Percentiles rank a stretch among this genome's conserved stretches.
Evolutionary conservation across 2,329 filamentous ascomycete genomes (phyloP).

Genomic region (Talaromyces islandicus): DNA sequence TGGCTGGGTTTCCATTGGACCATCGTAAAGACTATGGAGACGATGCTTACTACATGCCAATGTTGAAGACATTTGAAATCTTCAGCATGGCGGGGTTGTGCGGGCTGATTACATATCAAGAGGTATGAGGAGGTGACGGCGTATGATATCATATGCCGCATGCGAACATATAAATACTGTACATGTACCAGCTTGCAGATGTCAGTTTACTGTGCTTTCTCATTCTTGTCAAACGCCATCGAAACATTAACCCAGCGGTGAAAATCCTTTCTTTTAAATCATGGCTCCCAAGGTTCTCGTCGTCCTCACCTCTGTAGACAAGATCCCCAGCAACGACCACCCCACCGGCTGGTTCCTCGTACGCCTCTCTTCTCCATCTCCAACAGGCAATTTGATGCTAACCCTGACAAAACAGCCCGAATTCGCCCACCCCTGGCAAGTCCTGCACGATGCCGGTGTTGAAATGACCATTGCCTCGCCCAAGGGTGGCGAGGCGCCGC

Average conservation of each 20-base stretch:
- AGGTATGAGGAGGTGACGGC: not conserved
- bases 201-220: not conserved
- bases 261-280: too few species aligned
- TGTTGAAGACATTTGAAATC: not conserved
- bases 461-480: constrained; percentile 57
- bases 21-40: not conserved
- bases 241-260: too few species aligned
- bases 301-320: constrained; percentile 60
- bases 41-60: not conserved
- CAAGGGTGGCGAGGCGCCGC: constrained; percentile 54
- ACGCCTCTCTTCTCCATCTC: constrained; percentile 15
- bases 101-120: not conserved
- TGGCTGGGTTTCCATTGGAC: not conserved
- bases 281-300: constrained; percentile 57
- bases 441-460: constrained; percentile 46
- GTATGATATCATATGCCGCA: not conserved
- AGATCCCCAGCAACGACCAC: constrained; percentile 37
- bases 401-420: constrained; percentile 39
- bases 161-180: not conserved
- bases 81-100: not conserved
- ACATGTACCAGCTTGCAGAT: too few species aligned
- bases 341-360: constrained; percentile 69
- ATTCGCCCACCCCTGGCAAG: constrained; percentile 59
- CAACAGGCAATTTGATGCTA: not conserved
- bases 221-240: too few species aligned